A percentile compares a stretch with the other conserved stretches of the same genome.
Conservation (phyloP, 768 basidiomycete species). For the Lentinula raphanica region DNA sequence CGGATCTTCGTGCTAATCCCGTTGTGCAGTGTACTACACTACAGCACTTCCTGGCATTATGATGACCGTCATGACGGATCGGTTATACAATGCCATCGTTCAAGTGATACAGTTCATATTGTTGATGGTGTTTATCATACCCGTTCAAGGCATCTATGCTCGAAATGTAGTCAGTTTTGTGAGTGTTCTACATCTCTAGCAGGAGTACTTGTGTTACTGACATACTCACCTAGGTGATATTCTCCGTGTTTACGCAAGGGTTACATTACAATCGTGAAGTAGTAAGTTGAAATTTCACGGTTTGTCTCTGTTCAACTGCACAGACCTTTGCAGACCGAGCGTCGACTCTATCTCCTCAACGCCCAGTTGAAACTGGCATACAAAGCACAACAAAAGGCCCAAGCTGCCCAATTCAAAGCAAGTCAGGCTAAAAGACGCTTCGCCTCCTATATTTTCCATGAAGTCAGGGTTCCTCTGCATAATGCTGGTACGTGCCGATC, state of each 20-base stretch:
- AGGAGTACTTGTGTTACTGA: slow-evolving; percentile 19
- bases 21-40: slow-evolving; percentile 17
- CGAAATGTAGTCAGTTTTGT: slow-evolving; percentile 19
- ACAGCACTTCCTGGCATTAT: slow-evolving; percentile 20
- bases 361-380: slow-evolving; percentile 18
- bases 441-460: slow-evolving; percentile 44
- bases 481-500: slow-evolving; percentile 27
- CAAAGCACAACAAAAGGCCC: slow-evolving; percentile 26
- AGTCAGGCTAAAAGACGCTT: slow-evolving; percentile 32
- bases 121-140: slow-evolving; percentile 15
- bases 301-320: neutral
- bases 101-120: slow-evolving; percentile 16
- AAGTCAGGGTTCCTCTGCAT: slow-evolving; percentile 48
- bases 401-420: slow-evolving; percentile 29
- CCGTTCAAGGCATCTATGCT: slow-evolving; percentile 18
- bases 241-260: slow-evolving; percentile 18
- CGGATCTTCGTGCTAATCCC: neutral
- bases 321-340: slow-evolving; percentile 12
- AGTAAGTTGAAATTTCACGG: neutral
- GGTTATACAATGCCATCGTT: slow-evolving; percentile 18
- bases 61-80: slow-evolving; percentile 19
- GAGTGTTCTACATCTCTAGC: slow-evolving; percentile 28
- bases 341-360: slow-evolving; percentile 37
- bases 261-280: slow-evolving; percentile 22
- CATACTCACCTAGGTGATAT: slow-evolving; percentile 11